phyloP scores from a whole-genome alignment of 306 rosid genomes.

The Notholithocarpus densiflorus region DNA sequence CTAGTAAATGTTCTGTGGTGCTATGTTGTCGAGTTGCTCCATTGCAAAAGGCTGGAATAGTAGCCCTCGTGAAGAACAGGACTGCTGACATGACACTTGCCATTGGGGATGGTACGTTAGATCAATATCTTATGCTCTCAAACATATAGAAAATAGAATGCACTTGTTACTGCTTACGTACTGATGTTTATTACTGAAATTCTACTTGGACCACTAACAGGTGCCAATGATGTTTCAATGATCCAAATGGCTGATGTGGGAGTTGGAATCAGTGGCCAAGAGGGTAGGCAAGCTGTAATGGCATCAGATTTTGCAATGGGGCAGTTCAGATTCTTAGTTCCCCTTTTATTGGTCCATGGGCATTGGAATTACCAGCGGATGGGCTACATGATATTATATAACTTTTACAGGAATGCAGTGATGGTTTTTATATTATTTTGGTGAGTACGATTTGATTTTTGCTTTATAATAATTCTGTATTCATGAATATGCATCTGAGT shows the following conservation, averaged over 20 bases:
- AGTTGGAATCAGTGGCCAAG: slow-evolving; percentile 96
- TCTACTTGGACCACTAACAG: slow-evolving; percentile 30
- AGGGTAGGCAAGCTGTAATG: slow-evolving; percentile 99
- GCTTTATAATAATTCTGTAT: not conserved
- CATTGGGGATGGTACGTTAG: slow-evolving; percentile 80
- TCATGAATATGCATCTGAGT: not conserved
- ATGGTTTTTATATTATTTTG: slow-evolving; percentile 81
- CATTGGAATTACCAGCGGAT: slow-evolving; percentile 98
- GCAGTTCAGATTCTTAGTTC: slow-evolving; percentile 89
- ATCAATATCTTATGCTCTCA: not conserved
- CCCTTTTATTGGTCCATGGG: slow-evolving; percentile 87
- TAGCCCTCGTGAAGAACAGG: slow-evolving; percentile 75
- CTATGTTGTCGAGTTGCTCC: slow-evolving; percentile 99
- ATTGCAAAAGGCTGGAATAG: slow-evolving; percentile 89
- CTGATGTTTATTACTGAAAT: slow-evolving; percentile 9
- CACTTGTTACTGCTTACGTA: not conserved
- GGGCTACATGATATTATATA: slow-evolving; percentile 93
- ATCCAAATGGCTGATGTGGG: slow-evolving; percentile 99
- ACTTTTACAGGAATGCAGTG: slow-evolving; percentile 90
- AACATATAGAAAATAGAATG: not conserved
- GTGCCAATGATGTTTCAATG: slow-evolving; percentile 99
- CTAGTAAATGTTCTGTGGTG: slow-evolving; percentile 79
- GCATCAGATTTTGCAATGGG: slow-evolving; percentile 99
- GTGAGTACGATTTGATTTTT: slow-evolving; percentile 46
- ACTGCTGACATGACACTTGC: slow-evolving; percentile 92